phyloP scores from a whole-genome alignment of 2,329 filamentous ascomycete genomes.

The Cytospora leucostoma region DNA sequence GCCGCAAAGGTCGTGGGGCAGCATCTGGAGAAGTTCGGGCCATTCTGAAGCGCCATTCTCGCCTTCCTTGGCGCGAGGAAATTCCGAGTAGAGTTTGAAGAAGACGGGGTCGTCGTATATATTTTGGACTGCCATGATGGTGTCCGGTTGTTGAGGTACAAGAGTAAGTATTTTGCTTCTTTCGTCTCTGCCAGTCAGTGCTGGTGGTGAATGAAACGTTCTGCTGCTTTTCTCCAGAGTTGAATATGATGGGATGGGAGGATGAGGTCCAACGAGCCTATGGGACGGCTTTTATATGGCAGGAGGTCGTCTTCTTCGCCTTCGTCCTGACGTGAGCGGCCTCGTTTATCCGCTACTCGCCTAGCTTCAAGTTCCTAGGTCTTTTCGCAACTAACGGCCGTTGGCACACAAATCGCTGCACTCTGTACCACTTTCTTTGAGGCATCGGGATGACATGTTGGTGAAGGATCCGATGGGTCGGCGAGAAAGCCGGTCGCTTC shows the following conservation, averaged over 20 bases:
- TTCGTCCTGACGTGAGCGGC: not conserved
- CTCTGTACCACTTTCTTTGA: slow-evolving; percentile 19
- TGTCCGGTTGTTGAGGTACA: not conserved
- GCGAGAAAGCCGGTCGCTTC: not conserved
- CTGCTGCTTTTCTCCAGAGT: not conserved
- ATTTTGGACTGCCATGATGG: slow-evolving; percentile 36
- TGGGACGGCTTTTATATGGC: not conserved
- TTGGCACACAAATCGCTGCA: slow-evolving; percentile 19
- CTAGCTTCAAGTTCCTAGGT: slow-evolving; percentile 14
- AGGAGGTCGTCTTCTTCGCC: not conserved
- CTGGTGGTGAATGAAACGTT: not conserved
- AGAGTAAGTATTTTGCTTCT: slow-evolving; percentile 10
- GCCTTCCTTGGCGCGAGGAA: slow-evolving; percentile 44
- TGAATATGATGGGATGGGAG: not conserved
- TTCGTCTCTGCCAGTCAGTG: slow-evolving; percentile 7
- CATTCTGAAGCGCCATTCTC: slow-evolving; percentile 47
- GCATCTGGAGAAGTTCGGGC: slow-evolving; percentile 43
- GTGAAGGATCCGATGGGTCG: not conserved
- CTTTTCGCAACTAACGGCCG: slow-evolving; percentile 13
- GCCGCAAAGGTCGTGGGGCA: slow-evolving; percentile 38
- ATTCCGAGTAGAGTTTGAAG: slow-evolving; percentile 45
- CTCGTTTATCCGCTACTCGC: slow-evolving; percentile 15
- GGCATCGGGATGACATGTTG: slow-evolving; percentile 8
- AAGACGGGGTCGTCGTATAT: slow-evolving; percentile 46
- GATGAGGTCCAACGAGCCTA: not conserved